Evolutionary conservation across 345 rosid species (phyloP).

Genomic region (Excoecaria agallocha): DNA sequence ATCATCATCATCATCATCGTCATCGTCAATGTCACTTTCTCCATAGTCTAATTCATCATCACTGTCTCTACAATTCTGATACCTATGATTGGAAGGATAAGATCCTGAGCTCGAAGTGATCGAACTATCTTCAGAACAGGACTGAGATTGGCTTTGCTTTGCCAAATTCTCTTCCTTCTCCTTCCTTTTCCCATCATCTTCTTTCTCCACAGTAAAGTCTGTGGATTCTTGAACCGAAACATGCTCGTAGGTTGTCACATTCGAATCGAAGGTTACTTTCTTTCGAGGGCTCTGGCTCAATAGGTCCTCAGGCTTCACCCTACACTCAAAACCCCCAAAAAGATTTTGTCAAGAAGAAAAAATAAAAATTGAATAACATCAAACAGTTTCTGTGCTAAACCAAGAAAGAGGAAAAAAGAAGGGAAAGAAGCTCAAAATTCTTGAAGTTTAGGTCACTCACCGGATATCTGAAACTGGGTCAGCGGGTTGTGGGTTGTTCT

Average conservation of each 20-base stretch:
- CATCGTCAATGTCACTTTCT: conserved; percentile 26
- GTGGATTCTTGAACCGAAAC: conserved; percentile 41
- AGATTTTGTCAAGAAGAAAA: background rate
- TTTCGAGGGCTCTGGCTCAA: conserved; percentile 41
- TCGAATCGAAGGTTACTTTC: conserved; percentile 76
- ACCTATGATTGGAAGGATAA: conserved; percentile 54
- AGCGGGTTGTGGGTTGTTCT: conserved; percentile 29
- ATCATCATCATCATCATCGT: too few species aligned
- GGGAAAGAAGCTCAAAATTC: background rate
- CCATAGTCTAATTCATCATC: conserved; percentile 36
- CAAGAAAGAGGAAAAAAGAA: background rate
- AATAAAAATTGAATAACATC: background rate
- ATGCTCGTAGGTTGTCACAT: conserved; percentile 64
- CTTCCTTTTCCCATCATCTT: conserved; percentile 23
- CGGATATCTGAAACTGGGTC: conserved; percentile 29
- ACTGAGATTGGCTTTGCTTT: conserved; percentile 35
- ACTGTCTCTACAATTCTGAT: conserved; percentile 35
- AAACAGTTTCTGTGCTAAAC: background rate
- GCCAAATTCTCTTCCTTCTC: conserved; percentile 25
- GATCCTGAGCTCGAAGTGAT: conserved; percentile 48
- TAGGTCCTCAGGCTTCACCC: conserved; percentile 47
- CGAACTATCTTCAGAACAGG: conserved; percentile 49
- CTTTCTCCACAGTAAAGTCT: conserved; percentile 30
- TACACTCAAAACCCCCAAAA: conserved; percentile 22
- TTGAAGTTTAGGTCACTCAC: conserved; percentile 30